Evolutionary conservation across 176 grass and related monocot genomes (phyloP), one percentile per base, ranked within the genome.

Genomic region (Triticum timopheevii): DNA sequence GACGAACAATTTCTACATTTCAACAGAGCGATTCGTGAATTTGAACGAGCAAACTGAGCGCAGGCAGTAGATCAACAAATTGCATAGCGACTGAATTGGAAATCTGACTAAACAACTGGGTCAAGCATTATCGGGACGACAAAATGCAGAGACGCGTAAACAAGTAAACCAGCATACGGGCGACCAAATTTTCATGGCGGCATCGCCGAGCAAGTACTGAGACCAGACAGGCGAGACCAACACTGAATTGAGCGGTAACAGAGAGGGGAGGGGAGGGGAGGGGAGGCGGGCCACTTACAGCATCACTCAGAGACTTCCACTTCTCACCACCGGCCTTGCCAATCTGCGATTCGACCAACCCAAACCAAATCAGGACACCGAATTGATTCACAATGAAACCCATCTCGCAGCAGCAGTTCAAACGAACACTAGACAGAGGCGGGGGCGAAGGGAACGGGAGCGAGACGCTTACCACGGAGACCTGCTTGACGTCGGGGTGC

Each of bases 261-360:
- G 13, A 34, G 3, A 35, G 10, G 39, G 28, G 6, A 0, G 71
- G 7, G 27, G 11, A n/a, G 9, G 28, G 28, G 6, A 0, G 77
- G 7, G 27, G 11, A 23, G 10, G 2, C 20, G 13, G 65, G 27
- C 11, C 16, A 71, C 89, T 86, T 85, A 99, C 97, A n/a, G 85
- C 89, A 44, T 99, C 94, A 13, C 92, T 85, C 83, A 99, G 22
- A 39, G 97, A 81, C 92, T 94, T 99, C 97, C 97, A 99, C 90
- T 90, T 97, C 28, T 93, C 90, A 76, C 97, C 97, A 2, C 97
- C 92, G 54, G 97, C 97, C 86, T 99, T 99, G 74, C 94, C 97
- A 73, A 99, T 56, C 97, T 97, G 70, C 73, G 61, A 73, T 56
- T 27, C 78, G 44, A 1, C 50, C 7, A 27, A 24, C 44, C 42